Percentiles rank a stretch among this genome's conserved stretches.
Conservation (phyloP, 2,329 filamentous ascomycete species). For the Talaromyces verruculosus region DNA sequence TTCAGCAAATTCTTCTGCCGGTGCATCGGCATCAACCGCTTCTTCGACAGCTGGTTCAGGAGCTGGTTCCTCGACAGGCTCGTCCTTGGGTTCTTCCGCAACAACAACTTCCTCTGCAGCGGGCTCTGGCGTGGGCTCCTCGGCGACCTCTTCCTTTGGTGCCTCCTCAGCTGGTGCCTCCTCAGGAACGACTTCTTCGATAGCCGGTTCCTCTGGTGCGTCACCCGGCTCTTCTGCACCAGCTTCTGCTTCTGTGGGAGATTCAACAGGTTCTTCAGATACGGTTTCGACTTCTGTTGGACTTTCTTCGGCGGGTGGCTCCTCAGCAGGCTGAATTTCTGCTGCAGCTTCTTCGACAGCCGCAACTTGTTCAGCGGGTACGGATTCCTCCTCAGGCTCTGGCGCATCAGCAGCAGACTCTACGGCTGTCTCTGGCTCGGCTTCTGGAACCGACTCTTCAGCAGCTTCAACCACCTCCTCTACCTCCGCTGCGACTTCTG, state of each 20-base stretch:
- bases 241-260: constrained; percentile 20
- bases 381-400: constrained; percentile 3
- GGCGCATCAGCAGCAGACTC: background rate
- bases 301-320: background rate
- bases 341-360: constrained; percentile 19
- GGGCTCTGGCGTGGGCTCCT: constrained; percentile 22
- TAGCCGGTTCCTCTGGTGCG: constrained; percentile 19
- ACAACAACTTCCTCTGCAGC: constrained; percentile 23
- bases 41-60: constrained; percentile 5
- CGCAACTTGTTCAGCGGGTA: constrained; percentile 19
- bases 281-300: background rate
- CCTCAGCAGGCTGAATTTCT: constrained; percentile 10
- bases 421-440: constrained; percentile 10
- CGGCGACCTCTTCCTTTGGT: constrained; percentile 22
- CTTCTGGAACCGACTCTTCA: constrained; percentile 4
- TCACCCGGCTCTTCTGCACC: constrained; percentile 21
- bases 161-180: constrained; percentile 16
- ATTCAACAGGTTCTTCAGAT: background rate
- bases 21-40: constrained; percentile 17
- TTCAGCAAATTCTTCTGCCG: constrained; percentile 22
- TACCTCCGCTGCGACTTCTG: constrained; percentile 9
- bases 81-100: constrained; percentile 6
- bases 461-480: constrained; percentile 12
- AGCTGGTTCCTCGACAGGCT: constrained; percentile 15
- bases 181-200: constrained; percentile 20